Percentiles rank a stretch among this genome's conserved stretches.
Conservation (phyloP, 2,329 filamentous ascomycete species). For the Fusarium austroafricanum region DNA sequence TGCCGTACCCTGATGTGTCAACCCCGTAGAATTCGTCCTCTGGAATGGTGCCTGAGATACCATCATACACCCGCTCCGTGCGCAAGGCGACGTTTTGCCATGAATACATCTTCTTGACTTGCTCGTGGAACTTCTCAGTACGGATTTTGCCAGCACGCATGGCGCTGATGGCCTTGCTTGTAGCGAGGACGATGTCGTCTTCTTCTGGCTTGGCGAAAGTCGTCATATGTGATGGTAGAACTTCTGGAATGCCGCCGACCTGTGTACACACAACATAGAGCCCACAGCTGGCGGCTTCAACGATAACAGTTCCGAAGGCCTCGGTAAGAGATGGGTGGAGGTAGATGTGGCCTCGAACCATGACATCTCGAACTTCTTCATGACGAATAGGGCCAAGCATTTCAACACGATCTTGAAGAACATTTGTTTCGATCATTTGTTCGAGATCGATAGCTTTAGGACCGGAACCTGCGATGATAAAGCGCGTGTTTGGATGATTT, state of each 20-base stretch:
- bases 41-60: conserved; percentile 86
- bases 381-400: conserved; percentile 93
- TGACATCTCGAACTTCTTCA: conserved; percentile 96
- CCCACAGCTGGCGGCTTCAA: conserved; percentile 95
- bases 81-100: conserved; percentile 96
- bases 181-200: conserved; percentile 91
- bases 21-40: conserved; percentile 91
- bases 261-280: conserved; percentile 97
- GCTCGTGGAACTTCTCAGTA: conserved; percentile 94
- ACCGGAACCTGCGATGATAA: conserved; percentile 95
- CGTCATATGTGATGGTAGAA: conserved; percentile 95
- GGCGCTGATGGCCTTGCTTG: conserved; percentile 87
- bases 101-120: conserved; percentile 98
- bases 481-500: conserved; percentile 90
- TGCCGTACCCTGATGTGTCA: conserved; percentile 75
- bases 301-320: conserved; percentile 97
- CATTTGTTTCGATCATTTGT: conserved; percentile 96
- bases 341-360: conserved; percentile 97
- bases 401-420: conserved; percentile 92
- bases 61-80: conserved; percentile 94
- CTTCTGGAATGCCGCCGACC: conserved; percentile 96
- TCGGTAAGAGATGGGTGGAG: conserved; percentile 95
- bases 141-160: conserved; percentile 87
- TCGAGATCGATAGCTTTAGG: conserved; percentile 98
- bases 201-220: conserved; percentile 97